Conservation (phyloP, 352 stramenopile species). For the Thraustotheca clavata region DNA sequence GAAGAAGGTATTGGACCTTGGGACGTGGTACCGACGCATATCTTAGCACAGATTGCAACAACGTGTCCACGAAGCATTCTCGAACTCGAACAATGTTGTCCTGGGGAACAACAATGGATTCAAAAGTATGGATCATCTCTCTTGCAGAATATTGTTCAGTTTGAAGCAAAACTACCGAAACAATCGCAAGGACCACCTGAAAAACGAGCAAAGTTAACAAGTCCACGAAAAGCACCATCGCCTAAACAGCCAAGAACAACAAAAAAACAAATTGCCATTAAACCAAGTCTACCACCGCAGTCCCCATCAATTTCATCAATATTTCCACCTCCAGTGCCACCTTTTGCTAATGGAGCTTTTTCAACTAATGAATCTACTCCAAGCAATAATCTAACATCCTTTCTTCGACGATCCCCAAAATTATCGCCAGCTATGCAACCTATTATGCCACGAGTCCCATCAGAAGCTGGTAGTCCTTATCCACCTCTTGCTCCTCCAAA, state of each 20-base stretch:
- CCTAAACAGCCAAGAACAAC: neutral
- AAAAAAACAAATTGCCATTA: neutral
- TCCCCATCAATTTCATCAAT: neutral
- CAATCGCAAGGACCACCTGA: neutral
- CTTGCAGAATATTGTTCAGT: conserved; percentile 14
- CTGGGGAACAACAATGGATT: conserved; percentile 1
- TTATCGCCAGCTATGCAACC: neutral
- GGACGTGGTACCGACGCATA: conserved; percentile 65
- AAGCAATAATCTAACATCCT: neutral
- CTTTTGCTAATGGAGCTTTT: neutral
- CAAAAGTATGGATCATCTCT: conserved; percentile 16
- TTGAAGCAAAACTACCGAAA: neutral
- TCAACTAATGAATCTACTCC: neutral
- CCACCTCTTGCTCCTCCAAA: neutral
- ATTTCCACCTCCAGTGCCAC: neutral
- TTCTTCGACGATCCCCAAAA: neutral
- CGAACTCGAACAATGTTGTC: conserved; percentile 16
- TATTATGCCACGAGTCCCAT: neutral
- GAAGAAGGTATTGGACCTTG: conserved; percentile 56
- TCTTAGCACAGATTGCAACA: conserved; percentile 53
- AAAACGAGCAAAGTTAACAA: neutral
- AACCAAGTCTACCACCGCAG: neutral
- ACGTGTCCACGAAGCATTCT: neutral
- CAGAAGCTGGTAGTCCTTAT: neutral
- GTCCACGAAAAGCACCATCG: neutral